phyloP scores from a whole-genome alignment of 1,139 yeast genomes.

The Yamadazyma friedrichii region DNA sequence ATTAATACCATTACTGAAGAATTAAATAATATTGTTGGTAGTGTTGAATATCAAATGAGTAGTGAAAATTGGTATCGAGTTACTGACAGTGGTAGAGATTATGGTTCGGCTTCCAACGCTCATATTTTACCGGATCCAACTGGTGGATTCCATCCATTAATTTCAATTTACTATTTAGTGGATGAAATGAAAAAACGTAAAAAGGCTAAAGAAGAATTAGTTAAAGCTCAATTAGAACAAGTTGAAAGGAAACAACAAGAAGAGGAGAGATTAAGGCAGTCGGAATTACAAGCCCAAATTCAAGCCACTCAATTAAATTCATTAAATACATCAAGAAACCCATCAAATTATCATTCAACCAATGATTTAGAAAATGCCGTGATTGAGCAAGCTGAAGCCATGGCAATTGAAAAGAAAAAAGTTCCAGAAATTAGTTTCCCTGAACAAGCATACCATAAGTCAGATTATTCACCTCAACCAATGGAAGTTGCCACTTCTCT shows the following conservation, averaged over 20 bases:
- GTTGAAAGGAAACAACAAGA: slow-evolving; percentile 20
- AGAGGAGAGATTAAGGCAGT: slow-evolving; percentile 8
- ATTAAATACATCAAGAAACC: not conserved
- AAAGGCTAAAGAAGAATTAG: slow-evolving; percentile 54
- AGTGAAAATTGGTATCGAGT: slow-evolving; percentile 61
- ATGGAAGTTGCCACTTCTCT: not conserved
- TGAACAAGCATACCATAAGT: slow-evolving; percentile 56
- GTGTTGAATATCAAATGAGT: slow-evolving; percentile 68
- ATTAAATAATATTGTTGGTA: slow-evolving; percentile 57
- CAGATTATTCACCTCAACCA: not conserved
- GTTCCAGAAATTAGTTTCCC: slow-evolving; percentile 47
- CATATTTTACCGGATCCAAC: slow-evolving; percentile 72
- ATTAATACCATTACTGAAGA: slow-evolving; percentile 58
- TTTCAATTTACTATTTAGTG: slow-evolving; percentile 84
- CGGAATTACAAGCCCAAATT: slow-evolving; percentile 4
- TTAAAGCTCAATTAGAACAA: slow-evolving; percentile 26
- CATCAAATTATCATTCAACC: too few relatives aligned
- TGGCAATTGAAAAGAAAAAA: not conserved
- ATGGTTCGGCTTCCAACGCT: slow-evolving; percentile 39
- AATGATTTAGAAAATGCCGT: slow-evolving; percentile 1
- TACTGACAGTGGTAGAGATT: slow-evolving; percentile 41
- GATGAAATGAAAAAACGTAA: slow-evolving; percentile 77
- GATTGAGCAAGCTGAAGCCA: slow-evolving; percentile 7
- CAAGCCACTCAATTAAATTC: not conserved
- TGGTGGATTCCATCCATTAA: slow-evolving; percentile 81